Base-by-base conservation (phyloP, 306 rosid genomes). In the Prinsepia uniflora region DNA sequence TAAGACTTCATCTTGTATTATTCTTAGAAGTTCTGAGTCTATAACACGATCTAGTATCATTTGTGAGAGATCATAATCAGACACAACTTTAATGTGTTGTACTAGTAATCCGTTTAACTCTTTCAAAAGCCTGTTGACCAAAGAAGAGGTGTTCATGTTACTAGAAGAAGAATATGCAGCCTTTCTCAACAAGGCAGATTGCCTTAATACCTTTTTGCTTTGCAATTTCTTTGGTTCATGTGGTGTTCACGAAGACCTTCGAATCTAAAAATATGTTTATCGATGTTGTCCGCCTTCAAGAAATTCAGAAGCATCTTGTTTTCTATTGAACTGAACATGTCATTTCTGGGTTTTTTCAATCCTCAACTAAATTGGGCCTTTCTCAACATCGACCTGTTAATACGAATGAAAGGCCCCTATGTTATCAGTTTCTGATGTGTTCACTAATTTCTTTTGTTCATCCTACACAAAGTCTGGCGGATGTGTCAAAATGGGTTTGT, bases 191-290 rank as follows among this genome's bases (percentile, higher is more conserved):
- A 83, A 63, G 65, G 89, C 85, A 72, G 86, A 87, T 76, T 93
- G 98, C 97, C 84, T 93, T 56, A 78, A 63, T 59, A 78, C 81
- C 72, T 87, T 93, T 41, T 71, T 93, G 79, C 74, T 73, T 45
- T 63, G 86, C 68, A 75, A 77, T 60, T 85, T 85, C 84, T 93
- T 86, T 67, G 86, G 91, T 44, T 80, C 89, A n/a, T 93, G 98
- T 63, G 82, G 69, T 75, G 83, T 80, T 79, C 98, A 93, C 68
- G 84, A 46, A 45, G 85, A 83, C 46, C 76, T 84, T 74, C 79
- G 90, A 24, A 86, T 94, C 70, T 91, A 85, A 87, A 84, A 86
- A 67, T 94, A 94, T 36, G 90, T 93, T 13, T 91, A 86, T 84
- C 61, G 89, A 94, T 72, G 99, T 94, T 4, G 83, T 91, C 65